Percentiles rank a stretch among this genome's conserved stretches.
phyloP scores from a whole-genome alignment of 306 rosid species.

The Vigna unguiculata region DNA sequence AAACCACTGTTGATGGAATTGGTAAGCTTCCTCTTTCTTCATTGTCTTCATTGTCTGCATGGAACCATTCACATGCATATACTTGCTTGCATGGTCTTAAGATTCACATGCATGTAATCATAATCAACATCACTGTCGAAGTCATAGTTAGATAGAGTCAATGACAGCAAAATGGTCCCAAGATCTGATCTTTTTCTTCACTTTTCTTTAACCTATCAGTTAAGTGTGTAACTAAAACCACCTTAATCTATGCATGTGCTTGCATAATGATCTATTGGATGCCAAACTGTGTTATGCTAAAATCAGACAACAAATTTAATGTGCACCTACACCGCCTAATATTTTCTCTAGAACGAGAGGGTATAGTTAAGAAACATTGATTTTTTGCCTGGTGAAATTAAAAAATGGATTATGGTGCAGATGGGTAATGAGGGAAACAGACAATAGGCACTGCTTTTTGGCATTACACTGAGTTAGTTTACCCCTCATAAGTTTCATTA shows the following conservation, averaged over 20 bases:
- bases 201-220: not conserved
- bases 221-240: constrained; percentile 3
- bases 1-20: constrained; percentile 61
- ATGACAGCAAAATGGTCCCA: constrained; percentile 7
- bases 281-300: constrained; percentile 11
- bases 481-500: constrained; percentile 28
- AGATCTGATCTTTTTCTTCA: not conserved
- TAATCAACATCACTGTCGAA: constrained; percentile 19
- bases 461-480: not conserved
- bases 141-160: constrained; percentile 2
- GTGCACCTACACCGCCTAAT: not conserved
- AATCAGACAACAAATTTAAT: not conserved
- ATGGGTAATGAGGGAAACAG: constrained; percentile 28
- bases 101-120: too few relatives aligned
- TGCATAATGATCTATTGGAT: constrained; percentile 1
- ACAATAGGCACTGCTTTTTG: not conserved
- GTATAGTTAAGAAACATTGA: not conserved
- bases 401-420: constrained; percentile 21
- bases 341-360: not conserved
- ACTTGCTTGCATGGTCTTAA: too few relatives aligned
- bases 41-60: constrained; percentile 20
- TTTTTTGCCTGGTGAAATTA: not conserved
- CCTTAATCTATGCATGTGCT: constrained; percentile 3
- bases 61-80: too few relatives aligned
- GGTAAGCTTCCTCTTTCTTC: constrained; percentile 50